These are phyloP conservation scores for Volvariella volvacea DNA, from an alignment of 1,284 basidiomycete genomes.

Conservation along the genomic window DNA sequence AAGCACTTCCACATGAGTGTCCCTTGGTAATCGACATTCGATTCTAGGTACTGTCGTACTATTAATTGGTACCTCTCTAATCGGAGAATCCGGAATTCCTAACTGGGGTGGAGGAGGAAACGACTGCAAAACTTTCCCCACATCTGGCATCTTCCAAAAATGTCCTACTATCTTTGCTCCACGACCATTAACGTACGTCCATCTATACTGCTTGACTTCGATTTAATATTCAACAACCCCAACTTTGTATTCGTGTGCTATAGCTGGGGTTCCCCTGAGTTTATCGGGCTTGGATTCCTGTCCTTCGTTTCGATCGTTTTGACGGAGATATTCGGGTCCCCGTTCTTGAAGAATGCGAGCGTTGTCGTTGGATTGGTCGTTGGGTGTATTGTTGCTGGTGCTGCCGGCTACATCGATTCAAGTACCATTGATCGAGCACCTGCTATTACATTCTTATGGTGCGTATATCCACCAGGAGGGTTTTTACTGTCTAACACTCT, in stretches of 20 bases:
- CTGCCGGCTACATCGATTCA: conserved; percentile 66
- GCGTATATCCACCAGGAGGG: conserved; percentile 8
- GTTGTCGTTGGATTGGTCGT: conserved; percentile 71
- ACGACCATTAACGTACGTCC: conserved; percentile 35
- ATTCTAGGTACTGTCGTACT: conserved; percentile 59
- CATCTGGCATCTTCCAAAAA: conserved; percentile 57
- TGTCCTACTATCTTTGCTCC: conserved; percentile 69
- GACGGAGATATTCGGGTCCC: conserved; percentile 73
- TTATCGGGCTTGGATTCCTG: conserved; percentile 82
- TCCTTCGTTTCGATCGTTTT: conserved; percentile 75
- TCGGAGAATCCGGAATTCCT: conserved; percentile 67
- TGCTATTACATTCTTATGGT: conserved; percentile 77
- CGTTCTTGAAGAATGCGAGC: conserved; percentile 76
- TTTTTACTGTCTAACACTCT: not conserved
- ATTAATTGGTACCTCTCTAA: conserved; percentile 71
- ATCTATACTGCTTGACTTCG: no score
- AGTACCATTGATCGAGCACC: conserved; percentile 60
- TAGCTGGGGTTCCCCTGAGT: conserved; percentile 76
- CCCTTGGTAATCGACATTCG: no score
- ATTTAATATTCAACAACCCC: no score
- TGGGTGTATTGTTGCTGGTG: conserved; percentile 75
- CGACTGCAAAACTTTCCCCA: conserved; percentile 52
- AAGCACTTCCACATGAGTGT: not conserved
- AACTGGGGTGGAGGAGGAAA: conserved; percentile 85
- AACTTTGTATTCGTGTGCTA: not conserved